phyloP scores from a whole-genome alignment of 208 protist genomes.

The Acanthamoeba healyi region DNA sequence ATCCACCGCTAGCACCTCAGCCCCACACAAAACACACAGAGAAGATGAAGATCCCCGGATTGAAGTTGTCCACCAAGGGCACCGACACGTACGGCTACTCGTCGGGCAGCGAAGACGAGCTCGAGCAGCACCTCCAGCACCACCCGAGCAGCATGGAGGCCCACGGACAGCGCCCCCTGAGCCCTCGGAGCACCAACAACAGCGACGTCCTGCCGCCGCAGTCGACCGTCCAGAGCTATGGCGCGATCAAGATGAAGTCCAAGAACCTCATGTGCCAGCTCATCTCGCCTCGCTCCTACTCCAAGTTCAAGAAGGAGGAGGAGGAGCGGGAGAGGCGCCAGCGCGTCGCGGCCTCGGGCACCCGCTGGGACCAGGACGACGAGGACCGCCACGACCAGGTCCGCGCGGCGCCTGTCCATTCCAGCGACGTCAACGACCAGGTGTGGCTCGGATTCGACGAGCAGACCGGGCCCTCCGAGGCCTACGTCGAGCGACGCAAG shows the following conservation, averaged over 20 bases:
- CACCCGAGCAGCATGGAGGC: background rate
- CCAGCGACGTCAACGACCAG: background rate
- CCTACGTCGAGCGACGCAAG: constrained; percentile 18
- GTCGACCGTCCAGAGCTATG: constrained; percentile 15
- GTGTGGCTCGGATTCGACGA: constrained; percentile 50
- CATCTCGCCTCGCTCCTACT: constrained; percentile 51
- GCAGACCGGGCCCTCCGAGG: background rate
- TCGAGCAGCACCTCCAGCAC: background rate
- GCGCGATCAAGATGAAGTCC: constrained; percentile 33
- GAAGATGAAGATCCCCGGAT: constrained; percentile 7
- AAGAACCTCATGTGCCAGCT: constrained; percentile 40
- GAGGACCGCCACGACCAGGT: background rate
- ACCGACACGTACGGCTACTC: background rate
- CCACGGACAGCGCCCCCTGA: background rate
- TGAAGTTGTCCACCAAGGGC: background rate
- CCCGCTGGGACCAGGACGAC: background rate
- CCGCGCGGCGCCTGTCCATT: background rate
- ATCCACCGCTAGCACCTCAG: no score
- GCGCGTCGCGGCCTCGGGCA: background rate
- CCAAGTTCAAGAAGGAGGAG: constrained; percentile 45
- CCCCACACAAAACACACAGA: background rate
- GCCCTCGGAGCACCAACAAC: background rate
- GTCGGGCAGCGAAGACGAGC: background rate
- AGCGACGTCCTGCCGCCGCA: background rate
- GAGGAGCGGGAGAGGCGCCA: background rate